Conservation (phyloP, 257 asterid species). For the Mitragyna speciosa region DNA sequence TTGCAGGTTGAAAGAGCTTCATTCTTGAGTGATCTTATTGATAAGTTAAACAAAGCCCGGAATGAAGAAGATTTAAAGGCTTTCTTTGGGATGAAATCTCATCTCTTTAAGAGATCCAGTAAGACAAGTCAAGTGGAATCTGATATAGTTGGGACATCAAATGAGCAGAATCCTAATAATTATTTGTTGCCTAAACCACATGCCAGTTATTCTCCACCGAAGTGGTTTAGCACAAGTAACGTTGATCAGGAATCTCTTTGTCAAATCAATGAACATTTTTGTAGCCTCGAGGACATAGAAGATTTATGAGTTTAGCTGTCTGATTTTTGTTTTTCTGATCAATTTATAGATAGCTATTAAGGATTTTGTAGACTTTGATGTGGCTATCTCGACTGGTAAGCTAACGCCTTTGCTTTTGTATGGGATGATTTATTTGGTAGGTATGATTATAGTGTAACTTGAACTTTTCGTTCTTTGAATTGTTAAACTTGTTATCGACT, state of each 20-base stretch:
- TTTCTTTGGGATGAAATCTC: constrained; percentile 54
- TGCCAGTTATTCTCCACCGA: constrained; percentile 35
- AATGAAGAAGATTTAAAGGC: constrained; percentile 71
- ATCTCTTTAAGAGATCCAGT: constrained; percentile 41
- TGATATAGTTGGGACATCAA: constrained; percentile 19
- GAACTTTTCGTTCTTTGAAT: not conserved
- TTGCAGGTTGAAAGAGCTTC: constrained; percentile 43
- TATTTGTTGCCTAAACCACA: constrained; percentile 21
- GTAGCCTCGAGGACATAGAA: constrained; percentile 62
- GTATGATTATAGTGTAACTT: not conserved
- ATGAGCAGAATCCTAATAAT: constrained; percentile 24
- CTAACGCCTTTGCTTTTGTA: not conserved
- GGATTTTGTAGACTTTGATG: constrained; percentile 8
- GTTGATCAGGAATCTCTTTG: constrained; percentile 54
- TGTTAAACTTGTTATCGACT: not conserved
- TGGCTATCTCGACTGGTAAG: not conserved
- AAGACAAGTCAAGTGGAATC: constrained; percentile 28
- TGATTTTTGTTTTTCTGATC: not conserved
- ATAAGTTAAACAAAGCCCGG: constrained; percentile 71
- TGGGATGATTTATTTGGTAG: not conserved
- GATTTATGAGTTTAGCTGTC: constrained; percentile 35
- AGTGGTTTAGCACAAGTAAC: constrained; percentile 49
- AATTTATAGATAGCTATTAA: not conserved
- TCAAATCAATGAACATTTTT: constrained; percentile 52
- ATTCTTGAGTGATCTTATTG: constrained; percentile 55